Evolutionary conservation across 176 grass and related monocot genomes (phyloP).

Genomic region (Avena sativa): DNA sequence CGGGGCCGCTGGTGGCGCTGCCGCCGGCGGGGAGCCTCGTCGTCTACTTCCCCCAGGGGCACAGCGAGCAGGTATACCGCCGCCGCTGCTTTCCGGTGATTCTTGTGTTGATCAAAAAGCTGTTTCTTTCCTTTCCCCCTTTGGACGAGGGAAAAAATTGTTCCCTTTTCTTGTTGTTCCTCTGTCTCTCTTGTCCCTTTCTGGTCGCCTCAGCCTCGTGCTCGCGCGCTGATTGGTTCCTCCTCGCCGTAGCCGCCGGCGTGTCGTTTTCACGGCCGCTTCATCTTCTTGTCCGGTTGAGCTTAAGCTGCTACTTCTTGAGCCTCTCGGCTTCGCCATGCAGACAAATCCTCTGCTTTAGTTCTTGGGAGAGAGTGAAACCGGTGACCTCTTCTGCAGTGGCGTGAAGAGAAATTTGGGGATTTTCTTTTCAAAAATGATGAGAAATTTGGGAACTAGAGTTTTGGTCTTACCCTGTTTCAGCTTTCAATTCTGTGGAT

Average conservation of each 20-base stretch:
- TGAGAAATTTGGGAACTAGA: slow-evolving; percentile 5
- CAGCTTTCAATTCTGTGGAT: slow-evolving; percentile 9
- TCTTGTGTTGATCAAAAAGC: slow-evolving; percentile 51
- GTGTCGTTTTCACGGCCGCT: slow-evolving; percentile 27
- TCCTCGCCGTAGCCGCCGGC: background rate
- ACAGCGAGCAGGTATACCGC: slow-evolving; percentile 73
- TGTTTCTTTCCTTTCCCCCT: background rate
- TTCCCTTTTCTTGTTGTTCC: slow-evolving; percentile 1
- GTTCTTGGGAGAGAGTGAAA: background rate
- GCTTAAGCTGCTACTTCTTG: slow-evolving; percentile 28
- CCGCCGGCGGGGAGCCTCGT: slow-evolving; percentile 73
- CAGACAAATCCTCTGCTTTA: slow-evolving; percentile 17
- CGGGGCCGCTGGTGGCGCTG: slow-evolving; percentile 67
- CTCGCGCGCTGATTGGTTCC: slow-evolving; percentile 16
- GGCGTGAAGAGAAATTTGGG: background rate
- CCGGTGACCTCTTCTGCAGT: background rate
- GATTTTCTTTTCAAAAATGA: background rate
- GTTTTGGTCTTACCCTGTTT: slow-evolving; percentile 25
- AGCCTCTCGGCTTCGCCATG: background rate
- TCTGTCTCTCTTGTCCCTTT: slow-evolving; percentile 28
- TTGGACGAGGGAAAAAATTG: slow-evolving; percentile 6
- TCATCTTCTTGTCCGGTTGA: background rate
- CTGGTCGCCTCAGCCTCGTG: slow-evolving; percentile 16
- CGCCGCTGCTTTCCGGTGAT: background rate
- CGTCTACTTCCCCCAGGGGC: slow-evolving; percentile 84